Percentiles rank a stretch among this genome's conserved stretches.
phyloP scores from a whole-genome alignment of 139 green algal genomes.

The Zygnema cylindricum region DNA sequence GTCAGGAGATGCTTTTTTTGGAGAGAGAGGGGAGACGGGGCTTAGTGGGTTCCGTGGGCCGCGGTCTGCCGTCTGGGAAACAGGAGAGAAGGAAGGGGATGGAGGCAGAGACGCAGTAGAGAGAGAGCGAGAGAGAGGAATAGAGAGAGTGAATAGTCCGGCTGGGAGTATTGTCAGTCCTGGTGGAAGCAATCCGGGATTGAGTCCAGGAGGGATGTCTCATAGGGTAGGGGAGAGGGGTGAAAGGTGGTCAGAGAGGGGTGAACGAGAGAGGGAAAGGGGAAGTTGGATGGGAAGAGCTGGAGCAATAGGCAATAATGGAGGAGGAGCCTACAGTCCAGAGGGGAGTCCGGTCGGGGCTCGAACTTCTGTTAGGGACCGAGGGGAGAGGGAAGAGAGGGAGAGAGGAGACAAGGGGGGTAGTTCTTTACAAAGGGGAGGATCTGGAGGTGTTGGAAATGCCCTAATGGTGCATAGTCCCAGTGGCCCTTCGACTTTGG shows the following conservation, averaged over 20 bases:
- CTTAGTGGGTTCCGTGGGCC: background rate
- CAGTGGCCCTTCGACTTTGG: background rate
- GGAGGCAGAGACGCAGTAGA: background rate
- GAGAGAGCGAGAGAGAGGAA: background rate
- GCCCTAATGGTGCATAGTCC: background rate
- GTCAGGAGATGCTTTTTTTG: background rate
- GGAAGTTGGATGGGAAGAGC: background rate
- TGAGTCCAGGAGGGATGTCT: background rate
- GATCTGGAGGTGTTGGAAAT: background rate
- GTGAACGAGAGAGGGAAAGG: background rate
- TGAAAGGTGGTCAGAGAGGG: background rate
- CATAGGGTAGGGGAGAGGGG: background rate
- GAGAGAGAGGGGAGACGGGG: background rate
- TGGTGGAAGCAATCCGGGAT: background rate
- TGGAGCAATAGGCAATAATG: background rate
- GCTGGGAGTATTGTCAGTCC: background rate
- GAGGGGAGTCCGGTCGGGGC: background rate
- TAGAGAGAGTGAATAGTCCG: background rate
- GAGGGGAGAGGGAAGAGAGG: background rate
- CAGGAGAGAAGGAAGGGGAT: background rate
- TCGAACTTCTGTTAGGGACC: background rate
- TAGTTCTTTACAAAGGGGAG: background rate
- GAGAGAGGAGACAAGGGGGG: background rate
- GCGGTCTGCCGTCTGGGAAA: background rate
- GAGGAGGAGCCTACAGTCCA: background rate